Conservation (phyloP, 441 rosid genomes). For the Arabidopsis hybrid region DNA sequence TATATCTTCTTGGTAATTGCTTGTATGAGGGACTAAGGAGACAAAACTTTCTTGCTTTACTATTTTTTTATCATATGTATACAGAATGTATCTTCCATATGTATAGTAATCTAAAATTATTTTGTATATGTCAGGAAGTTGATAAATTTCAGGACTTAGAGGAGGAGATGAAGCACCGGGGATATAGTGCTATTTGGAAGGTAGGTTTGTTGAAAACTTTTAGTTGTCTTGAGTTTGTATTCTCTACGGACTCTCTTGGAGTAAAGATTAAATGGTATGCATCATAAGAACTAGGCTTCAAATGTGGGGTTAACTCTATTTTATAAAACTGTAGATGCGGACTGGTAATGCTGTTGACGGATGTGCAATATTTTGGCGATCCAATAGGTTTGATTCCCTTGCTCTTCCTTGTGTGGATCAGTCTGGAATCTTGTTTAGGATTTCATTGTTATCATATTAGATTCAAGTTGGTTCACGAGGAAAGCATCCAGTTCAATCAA, state of each 20-base stretch:
- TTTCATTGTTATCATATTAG: constrained; percentile 51
- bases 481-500: constrained; percentile 78
- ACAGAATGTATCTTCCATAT: constrained; percentile 7
- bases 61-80: not conserved
- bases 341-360: constrained; percentile 95
- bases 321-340: constrained; percentile 73
- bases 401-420: constrained; percentile 13
- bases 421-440: constrained; percentile 36
- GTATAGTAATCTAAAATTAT: not conserved
- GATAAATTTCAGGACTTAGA: constrained; percentile 86
- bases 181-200: constrained; percentile 91
- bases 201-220: constrained; percentile 43
- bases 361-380: constrained; percentile 96
- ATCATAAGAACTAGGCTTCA: constrained; percentile 1
- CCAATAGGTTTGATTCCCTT: constrained; percentile 62
- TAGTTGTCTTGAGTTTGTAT: constrained; percentile 20
- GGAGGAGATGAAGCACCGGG: constrained; percentile 66
- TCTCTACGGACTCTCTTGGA: constrained; percentile 16
- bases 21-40: constrained; percentile 1
- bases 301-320: constrained; percentile 26
- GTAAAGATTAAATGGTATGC: constrained; percentile 8
- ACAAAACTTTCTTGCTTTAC: not conserved
- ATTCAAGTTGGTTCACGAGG: constrained; percentile 89
- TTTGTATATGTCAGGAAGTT: constrained; percentile 69
- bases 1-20: constrained; percentile 2